Evolutionary conservation across 1,284 basidiomycete species (phyloP), one percentile per base, ranked within the genome.

Genomic region (Albatrellus sp.): DNA sequence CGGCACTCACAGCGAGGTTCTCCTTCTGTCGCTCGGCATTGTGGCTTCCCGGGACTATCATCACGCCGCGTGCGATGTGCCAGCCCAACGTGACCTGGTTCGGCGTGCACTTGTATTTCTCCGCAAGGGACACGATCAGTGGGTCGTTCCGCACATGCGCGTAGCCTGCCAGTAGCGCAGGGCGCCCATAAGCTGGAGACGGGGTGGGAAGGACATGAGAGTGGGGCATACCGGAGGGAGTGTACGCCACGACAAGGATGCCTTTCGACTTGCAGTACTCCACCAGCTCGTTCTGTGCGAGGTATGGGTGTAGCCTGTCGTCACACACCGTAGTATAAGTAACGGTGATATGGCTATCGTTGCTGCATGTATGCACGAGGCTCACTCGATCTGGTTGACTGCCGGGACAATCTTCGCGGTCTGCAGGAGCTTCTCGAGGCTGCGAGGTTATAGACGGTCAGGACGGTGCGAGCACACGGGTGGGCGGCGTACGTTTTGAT

Each of bases 41-140:
- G 10, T 60, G 58, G 48, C 68, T 70, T 57, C 67, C 69, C 0
- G 70, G 66, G 8, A 69, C 57, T 9, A 60, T 59, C 16, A 57
- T 52, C 9, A 62, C 61, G 4, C 65, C 66, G 19, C 70, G 59
- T 4, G 62, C 55, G 20, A 69, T 40, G 49, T 72, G 69, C 69
- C 70, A 73, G 1, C 65, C 63, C 4, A 72, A 55, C 24, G 66
- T 63, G 29, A 70, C 51, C 51, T 72, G 68, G 2, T 59, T 61
- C 1, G 68, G 59, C 1, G 62, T 58, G 1, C 61, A 65, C 5
- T 60, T 59, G 49, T 72, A 68, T 47, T 70, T 72, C 40, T 54
- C 51, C 1, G 69, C 69, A 11, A 73, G 54, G 38, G 61, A 59
- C 16, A 59, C 55, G 43, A 71, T 66, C 5, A 61, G 50, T 0